Evolutionary conservation across 257 asterid genomes (phyloP).

Genomic region (Scutellaria baicalensis): DNA sequence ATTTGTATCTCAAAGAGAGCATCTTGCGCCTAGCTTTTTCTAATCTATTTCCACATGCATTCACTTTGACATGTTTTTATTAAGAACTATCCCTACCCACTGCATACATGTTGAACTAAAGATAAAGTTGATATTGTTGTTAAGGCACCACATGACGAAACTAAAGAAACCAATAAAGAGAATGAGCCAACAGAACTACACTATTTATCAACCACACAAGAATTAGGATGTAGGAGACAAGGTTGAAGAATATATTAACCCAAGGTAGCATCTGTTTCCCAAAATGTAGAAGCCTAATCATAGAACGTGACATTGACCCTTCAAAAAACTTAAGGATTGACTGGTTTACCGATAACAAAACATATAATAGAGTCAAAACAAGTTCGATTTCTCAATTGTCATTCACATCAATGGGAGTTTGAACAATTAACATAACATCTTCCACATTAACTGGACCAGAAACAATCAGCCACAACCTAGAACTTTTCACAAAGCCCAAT

Average conservation of each 20-base stretch:
- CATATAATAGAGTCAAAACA: not conserved
- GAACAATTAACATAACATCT: not conserved
- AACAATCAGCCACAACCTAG: not conserved
- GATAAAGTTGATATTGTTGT: not conserved
- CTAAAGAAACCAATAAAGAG: not conserved
- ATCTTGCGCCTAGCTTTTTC: not conserved
- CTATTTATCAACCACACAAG: not conserved
- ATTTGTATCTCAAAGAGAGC: not conserved
- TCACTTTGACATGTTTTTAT: not conserved
- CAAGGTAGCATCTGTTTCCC: not conserved
- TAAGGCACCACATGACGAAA: not conserved
- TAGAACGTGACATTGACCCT: not conserved
- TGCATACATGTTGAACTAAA: not conserved
- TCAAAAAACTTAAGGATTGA: not conserved
- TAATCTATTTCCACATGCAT: not conserved
- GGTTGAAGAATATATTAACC: not conserved
- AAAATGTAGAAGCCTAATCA: not conserved
- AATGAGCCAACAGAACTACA: constrained; percentile 1
- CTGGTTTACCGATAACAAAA: not conserved
- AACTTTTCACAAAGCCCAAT: not conserved
- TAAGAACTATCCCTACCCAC: not conserved
- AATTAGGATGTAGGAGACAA: not conserved
- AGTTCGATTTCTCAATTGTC: not conserved
- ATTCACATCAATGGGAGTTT: not conserved
- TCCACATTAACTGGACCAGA: not conserved